Conservation (phyloP, 208 protist species). For the Leishmania arabica region DNA sequence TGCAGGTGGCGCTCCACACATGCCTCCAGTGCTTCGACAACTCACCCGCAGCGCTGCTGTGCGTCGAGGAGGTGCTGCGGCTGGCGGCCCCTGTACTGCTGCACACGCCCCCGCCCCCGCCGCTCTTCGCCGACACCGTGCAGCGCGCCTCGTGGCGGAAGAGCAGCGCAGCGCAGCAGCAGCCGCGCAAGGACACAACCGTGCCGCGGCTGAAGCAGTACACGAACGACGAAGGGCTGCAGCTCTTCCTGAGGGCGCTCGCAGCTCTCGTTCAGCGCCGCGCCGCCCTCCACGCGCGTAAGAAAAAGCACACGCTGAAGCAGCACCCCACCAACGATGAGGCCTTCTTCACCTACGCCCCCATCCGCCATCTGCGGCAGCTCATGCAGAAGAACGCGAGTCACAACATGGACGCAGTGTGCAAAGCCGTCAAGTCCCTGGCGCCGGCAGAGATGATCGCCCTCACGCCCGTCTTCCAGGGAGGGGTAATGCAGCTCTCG, state of each 20-base stretch:
- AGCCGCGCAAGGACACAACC: conserved; percentile 34
- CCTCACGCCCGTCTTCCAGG: conserved; percentile 37
- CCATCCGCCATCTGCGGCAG: conserved; percentile 52
- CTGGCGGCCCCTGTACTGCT: conserved; percentile 60
- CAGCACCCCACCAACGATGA: conserved; percentile 21
- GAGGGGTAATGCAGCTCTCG: conserved; percentile 17
- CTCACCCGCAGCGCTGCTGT: conserved; percentile 44
- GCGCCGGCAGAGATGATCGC: conserved; percentile 45
- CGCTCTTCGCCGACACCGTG: not conserved
- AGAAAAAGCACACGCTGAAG: conserved; percentile 51
- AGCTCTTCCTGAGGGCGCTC: conserved; percentile 52
- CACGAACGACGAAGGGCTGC: conserved; percentile 37
- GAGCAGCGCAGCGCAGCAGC: conserved; percentile 12
- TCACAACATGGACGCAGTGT: conserved; percentile 22
- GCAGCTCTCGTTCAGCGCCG: conserved; percentile 48
- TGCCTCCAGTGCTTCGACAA: conserved; percentile 36
- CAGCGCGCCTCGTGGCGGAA: conserved; percentile 20
- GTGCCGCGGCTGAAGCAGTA: conserved; percentile 47
- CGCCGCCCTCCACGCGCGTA: conserved; percentile 46
- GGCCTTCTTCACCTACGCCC: conserved; percentile 44
- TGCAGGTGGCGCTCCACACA: conserved; percentile 34
- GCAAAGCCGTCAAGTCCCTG: conserved; percentile 20
- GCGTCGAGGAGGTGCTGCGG: conserved; percentile 63
- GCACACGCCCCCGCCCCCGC: conserved; percentile 7
- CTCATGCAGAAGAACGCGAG: conserved; percentile 26